phyloP scores from a whole-genome alignment of 75 land plant genomes.

The Selaginella moellendorffii region DNA sequence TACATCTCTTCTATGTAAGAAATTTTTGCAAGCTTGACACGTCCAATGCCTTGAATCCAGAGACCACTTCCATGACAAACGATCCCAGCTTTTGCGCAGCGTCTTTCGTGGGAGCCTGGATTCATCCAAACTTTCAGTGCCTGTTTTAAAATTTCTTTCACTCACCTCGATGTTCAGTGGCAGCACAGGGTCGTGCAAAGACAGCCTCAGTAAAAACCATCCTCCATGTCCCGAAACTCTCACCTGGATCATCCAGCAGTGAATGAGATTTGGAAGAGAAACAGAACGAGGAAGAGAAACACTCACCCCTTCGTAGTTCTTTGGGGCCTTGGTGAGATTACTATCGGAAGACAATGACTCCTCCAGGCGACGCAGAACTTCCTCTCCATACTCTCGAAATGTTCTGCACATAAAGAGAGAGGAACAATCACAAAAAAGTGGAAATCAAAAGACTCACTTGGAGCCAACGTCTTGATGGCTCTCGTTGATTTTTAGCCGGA shows the following conservation, averaged over 20 bases:
- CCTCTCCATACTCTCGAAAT: conserved; percentile 89
- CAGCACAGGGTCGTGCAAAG: conserved; percentile 93
- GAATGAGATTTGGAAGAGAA: conserved; percentile 34
- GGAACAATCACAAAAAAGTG: conserved; percentile 50
- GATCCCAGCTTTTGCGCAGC: conserved; percentile 60
- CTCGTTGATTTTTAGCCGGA: conserved; percentile 85
- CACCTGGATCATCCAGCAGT: conserved; percentile 30
- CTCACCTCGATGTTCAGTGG: conserved; percentile 95
- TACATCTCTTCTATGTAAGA: not conserved
- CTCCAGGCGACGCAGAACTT: conserved; percentile 68
- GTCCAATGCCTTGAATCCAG: conserved; percentile 64
- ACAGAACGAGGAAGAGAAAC: conserved; percentile 26
- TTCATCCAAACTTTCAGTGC: not conserved
- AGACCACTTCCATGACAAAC: conserved; percentile 38
- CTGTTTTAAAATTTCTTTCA: not conserved
- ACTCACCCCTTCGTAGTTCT: conserved; percentile 91
- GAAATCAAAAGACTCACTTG: conserved; percentile 33
- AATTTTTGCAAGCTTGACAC: conserved; percentile 56
- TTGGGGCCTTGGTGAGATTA: conserved; percentile 63
- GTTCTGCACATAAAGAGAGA: conserved; percentile 39
- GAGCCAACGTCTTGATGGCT: conserved; percentile 59
- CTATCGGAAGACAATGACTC: conserved; percentile 34
- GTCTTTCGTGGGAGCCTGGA: conserved; percentile 72
- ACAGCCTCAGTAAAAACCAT: conserved; percentile 93
- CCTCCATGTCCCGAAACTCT: conserved; percentile 96